Conservation (phyloP, 805 yeast genomes). For the Candida endomychidarum region DNA sequence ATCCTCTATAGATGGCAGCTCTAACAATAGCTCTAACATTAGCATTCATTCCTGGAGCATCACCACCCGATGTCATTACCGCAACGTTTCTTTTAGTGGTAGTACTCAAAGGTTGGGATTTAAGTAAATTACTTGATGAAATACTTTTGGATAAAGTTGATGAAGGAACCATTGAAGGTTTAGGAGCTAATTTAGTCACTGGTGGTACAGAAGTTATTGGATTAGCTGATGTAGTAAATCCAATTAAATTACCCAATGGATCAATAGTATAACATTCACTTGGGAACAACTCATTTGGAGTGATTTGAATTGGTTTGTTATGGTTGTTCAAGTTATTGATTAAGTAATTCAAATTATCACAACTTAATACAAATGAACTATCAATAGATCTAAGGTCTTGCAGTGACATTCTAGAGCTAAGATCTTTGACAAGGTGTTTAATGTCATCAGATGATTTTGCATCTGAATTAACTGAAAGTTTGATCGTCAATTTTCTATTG, state of each 20-base stretch:
- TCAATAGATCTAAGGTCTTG: conserved; percentile 53
- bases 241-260: conserved; percentile 80
- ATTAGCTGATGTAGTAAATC: conserved; percentile 66
- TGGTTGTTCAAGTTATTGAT: conserved; percentile 19
- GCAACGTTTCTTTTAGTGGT: conserved; percentile 64
- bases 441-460: conserved; percentile 22
- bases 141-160: conserved; percentile 13
- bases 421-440: conserved; percentile 14
- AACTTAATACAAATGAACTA: conserved; percentile 44
- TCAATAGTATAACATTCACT: conserved; percentile 74
- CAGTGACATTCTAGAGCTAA: conserved; percentile 18
- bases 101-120: conserved; percentile 8
- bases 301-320: conserved; percentile 40
- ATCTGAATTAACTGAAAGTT: conserved; percentile 18
- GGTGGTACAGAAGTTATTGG: conserved; percentile 55
- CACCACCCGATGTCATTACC: conserved; percentile 98
- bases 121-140: conserved; percentile 20
- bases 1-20: conserved; percentile 81
- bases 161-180: conserved; percentile 14
- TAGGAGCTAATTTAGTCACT: conserved; percentile 28
- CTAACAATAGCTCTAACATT: conserved; percentile 94
- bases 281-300: conserved; percentile 75
- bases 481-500: conserved; percentile 23
- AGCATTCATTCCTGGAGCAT: conserved; percentile 98
- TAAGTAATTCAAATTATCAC: conserved; percentile 39